Evolutionary conservation across 1,284 basidiomycete species (phyloP), one percentile per base, ranked within the genome.

Genomic region (Austropuccinia psidii): DNA sequence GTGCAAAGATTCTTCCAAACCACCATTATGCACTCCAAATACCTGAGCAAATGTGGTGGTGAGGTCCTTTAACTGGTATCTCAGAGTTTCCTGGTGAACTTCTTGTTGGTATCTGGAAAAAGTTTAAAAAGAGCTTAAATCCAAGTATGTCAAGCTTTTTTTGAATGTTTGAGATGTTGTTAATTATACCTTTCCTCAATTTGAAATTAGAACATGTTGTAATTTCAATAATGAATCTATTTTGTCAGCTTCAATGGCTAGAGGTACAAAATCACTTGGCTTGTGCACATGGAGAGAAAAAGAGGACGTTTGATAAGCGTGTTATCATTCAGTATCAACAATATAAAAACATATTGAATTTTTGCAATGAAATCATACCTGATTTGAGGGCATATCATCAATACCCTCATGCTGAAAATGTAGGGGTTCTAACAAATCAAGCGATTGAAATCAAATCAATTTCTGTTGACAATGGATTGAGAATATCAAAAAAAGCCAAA

Each of bases 1-100:
- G 52, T n/a, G 66, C 35, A 15, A 74, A 66, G 19, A 55, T 60
- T 11, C 37, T 61, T 39, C 74, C 68, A 21, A 76, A 76, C 60
- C 75, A 75, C 55, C 75, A 76, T 45, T 76, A 72, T 43, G 67
- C 64, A 5, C 49, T 65, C 6, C 75, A 76, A 33, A 72, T 75
- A 35, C 45, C 75, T 13, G 21, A 39, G 17, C 75, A 75, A 55
- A 21, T 72, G 29, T 4, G 9, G 45, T 73, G 66, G 74, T 76
- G 75, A 74, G 75, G 75, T n/a, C 68, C 75, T 1, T 45, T 76
- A 1, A 65, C 75, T 41, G 54, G 43, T 17, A 50, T 76, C 19
- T 76, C 74, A 21, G 60, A 75, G 52, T 76, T 75, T 49, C 52
- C 73, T 13, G 72, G 72, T 2, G 61, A 75, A 31, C 43, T 49